Evolutionary conservation across 2,329 filamentous ascomycete genomes (phyloP), one percentile per base, ranked within the genome.

Genomic region (Colletotrichum orchidophilum): DNA sequence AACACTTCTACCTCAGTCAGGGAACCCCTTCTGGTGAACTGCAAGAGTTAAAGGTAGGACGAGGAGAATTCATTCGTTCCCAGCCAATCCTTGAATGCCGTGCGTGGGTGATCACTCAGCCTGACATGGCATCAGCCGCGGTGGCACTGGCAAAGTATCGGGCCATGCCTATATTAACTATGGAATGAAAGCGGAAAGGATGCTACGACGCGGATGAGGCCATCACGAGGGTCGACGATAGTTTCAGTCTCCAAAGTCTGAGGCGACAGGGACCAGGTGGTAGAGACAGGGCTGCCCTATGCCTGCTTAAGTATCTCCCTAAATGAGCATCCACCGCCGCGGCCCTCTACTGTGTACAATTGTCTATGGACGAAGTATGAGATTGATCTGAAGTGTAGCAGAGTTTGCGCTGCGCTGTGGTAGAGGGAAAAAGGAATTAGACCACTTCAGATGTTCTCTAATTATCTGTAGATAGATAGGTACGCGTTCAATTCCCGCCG

Each of bases 181-280:
- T 49, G 64, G 46, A 54, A 63, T 46, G 53, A 58, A 31, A 31
- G 42, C 27, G 64, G 33, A 54, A 59, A 54, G 60, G 53, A 69
- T 63, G 64, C 59, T 64, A 71, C 69, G 64, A 69, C 18, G 64
- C 58, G 46, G 33, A 59, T 71, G 69, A 71, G 65, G 69, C 69
- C 64, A 69, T 71, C 59, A 59, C 53, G 69, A 71, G 65, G 68
- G 27, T 46, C n/a, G 54, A 68, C 9, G 53, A 71, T 63, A 71
- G 69, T 71, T 71, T 71, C 69, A 71, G 65, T 59, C 9, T 26
- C 35, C 53, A 63, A 68, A 54, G 64, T 71, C 59, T 71, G 69
- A 63, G 31, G 69, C 69, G 69, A 49, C 69, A 31, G 27, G 69
- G 69, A 29, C 64, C 58, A 63, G 65, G 65, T 29, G 53, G 13